phyloP scores from a whole-genome alignment of 371 early-diverging fungal species.

The Rhizopus sp. region DNA sequence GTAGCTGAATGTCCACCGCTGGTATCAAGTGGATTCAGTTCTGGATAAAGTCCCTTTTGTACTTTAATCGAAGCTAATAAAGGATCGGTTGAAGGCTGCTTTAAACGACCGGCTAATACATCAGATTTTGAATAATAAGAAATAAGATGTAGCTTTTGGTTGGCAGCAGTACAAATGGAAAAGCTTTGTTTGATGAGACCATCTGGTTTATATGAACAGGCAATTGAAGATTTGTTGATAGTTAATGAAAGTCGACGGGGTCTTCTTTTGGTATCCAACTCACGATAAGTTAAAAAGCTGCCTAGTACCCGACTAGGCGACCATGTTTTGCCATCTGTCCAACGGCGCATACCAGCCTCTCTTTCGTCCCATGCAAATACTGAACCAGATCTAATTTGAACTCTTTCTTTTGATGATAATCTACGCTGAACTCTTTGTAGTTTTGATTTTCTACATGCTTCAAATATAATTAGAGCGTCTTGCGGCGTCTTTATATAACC shows the following conservation, averaged over 20 bases:
- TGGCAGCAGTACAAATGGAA: constrained; percentile 71
- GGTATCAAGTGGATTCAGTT: constrained; percentile 51
- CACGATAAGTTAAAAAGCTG: constrained; percentile 76
- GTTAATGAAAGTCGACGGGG: constrained; percentile 37
- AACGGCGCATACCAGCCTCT: constrained; percentile 85
- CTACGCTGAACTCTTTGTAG: constrained; percentile 74
- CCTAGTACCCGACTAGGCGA: constrained; percentile 81
- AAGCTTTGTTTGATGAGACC: constrained; percentile 66
- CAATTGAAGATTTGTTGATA: constrained; percentile 35
- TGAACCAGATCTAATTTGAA: constrained; percentile 71
- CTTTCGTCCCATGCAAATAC: constrained; percentile 88
- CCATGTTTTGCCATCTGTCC: constrained; percentile 90
- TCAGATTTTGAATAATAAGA: constrained; percentile 85
- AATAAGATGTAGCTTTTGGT: constrained; percentile 84
- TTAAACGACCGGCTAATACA: constrained; percentile 54
- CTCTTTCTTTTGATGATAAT: constrained; percentile 65
- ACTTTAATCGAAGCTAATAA: constrained; percentile 49
- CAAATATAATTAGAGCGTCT: constrained; percentile 84
- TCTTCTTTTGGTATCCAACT: constrained; percentile 62
- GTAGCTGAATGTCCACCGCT: constrained; percentile 52
- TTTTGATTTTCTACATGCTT: constrained; percentile 76
- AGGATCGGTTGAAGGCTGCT: constrained; percentile 58
- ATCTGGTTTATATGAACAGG: constrained; percentile 57
- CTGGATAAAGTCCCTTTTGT: constrained; percentile 69
- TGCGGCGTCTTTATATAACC: constrained; percentile 77